phyloP scores from a whole-genome alignment of 164 flowering plant species.

The Sedum album region DNA sequence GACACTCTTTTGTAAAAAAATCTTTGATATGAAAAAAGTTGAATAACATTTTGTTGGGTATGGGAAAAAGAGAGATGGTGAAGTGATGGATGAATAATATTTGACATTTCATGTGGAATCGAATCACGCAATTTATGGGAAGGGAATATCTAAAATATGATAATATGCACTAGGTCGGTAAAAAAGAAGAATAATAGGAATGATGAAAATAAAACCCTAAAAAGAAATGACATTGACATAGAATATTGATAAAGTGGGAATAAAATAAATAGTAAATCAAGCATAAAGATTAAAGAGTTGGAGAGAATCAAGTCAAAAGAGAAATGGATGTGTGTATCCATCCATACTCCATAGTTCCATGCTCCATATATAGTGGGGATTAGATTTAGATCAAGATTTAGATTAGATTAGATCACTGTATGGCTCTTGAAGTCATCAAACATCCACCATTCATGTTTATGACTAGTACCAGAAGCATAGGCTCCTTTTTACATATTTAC shows the following conservation, averaged over 20 bases:
- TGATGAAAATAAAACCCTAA: neutral
- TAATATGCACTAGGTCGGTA: neutral
- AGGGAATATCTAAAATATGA: neutral
- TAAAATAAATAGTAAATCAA: neutral
- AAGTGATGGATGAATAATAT: conserved; percentile 2
- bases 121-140: neutral
- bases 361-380: neutral
- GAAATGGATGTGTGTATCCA: no score
- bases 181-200: neutral
- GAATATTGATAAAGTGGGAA: neutral
- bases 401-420: neutral
- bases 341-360: neutral
- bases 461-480: neutral
- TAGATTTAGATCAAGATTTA: neutral
- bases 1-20: neutral
- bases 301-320: neutral
- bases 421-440: neutral
- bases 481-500: no score
- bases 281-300: neutral
- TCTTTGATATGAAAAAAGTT: neutral
- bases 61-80: neutral
- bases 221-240: neutral
- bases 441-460: neutral
- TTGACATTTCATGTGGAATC: conserved; percentile 4
- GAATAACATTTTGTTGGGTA: neutral